Conservation (phyloP, 257 asterid species). For the Hygrophila difformis region DNA sequence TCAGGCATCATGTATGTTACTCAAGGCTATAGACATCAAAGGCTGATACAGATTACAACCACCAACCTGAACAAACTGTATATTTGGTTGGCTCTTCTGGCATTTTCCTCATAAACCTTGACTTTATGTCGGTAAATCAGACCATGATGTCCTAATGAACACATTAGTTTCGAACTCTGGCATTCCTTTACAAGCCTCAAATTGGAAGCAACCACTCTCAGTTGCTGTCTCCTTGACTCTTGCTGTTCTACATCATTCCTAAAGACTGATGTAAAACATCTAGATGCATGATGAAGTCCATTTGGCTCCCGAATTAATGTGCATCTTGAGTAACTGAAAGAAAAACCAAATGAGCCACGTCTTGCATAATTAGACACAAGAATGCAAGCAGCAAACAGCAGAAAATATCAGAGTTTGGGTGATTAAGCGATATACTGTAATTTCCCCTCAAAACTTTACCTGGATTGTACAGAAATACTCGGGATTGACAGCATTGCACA, state of each 20-base stretch:
- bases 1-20: too few relatives aligned
- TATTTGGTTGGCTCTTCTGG: slow-evolving; percentile 44
- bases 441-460: slow-evolving; percentile 19
- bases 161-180: slow-evolving; percentile 34
- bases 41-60: neutral
- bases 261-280: slow-evolving; percentile 21
- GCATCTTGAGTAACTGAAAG: slow-evolving; percentile 32
- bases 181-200: slow-evolving; percentile 30
- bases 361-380: slow-evolving; percentile 1
- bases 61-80: slow-evolving; percentile 57
- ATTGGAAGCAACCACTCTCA: slow-evolving; percentile 32
- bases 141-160: slow-evolving; percentile 44
- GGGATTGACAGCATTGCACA: slow-evolving; percentile 32
- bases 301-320: slow-evolving; percentile 35
- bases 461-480: slow-evolving; percentile 30
- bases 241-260: slow-evolving; percentile 41
- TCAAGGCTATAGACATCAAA: slow-evolving; percentile 2
- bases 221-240: slow-evolving; percentile 43
- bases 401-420: neutral
- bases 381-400: neutral
- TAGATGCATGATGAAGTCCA: slow-evolving; percentile 25
- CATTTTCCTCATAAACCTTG: slow-evolving; percentile 31
- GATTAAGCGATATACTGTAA: neutral
- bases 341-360: neutral
- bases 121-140: slow-evolving; percentile 31